These are phyloP conservation scores for Alloteropsis semialata DNA, from an alignment of 176 grass and related monocot species.

Conservation along the genomic window DNA sequence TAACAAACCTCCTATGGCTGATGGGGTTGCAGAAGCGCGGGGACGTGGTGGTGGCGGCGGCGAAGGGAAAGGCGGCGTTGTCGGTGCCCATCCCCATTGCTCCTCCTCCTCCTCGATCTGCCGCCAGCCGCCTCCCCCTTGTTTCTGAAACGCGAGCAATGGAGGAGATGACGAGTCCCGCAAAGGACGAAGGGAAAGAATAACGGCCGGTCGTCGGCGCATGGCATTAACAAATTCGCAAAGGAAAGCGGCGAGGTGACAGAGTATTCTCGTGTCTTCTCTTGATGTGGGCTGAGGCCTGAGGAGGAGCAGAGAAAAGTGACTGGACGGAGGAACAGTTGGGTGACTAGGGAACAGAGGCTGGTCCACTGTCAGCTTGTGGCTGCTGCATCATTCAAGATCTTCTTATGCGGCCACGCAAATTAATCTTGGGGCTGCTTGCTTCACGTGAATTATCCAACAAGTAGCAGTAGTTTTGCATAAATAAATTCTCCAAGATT, in stretches of 20 bases:
- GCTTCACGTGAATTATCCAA: too few relatives aligned
- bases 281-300: constrained; percentile 15
- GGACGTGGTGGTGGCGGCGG: constrained; percentile 23
- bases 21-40: constrained; percentile 46
- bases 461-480: too few relatives aligned
- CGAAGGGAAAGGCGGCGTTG: constrained; percentile 28
- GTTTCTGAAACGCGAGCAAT: neutral
- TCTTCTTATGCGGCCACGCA: neutral
- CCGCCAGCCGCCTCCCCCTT: neutral
- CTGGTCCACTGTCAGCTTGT: constrained; percentile 36
- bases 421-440: too few relatives aligned
- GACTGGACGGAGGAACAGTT: constrained; percentile 27
- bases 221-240: constrained; percentile 11
- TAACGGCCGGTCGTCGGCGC: constrained; percentile 27
- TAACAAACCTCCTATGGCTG: constrained; percentile 41
- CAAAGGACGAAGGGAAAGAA: constrained; percentile 27
- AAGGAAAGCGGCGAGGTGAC: neutral
- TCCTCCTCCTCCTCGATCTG: neutral
- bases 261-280: neutral
- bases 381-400: neutral
- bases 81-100: constrained; percentile 44
- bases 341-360: constrained; percentile 38
- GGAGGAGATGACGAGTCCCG: neutral
- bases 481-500: too few relatives aligned
- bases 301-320: constrained; percentile 12